Conservation (phyloP, 352 stramenopile species). For the Pseudoperonospora humuli region DNA sequence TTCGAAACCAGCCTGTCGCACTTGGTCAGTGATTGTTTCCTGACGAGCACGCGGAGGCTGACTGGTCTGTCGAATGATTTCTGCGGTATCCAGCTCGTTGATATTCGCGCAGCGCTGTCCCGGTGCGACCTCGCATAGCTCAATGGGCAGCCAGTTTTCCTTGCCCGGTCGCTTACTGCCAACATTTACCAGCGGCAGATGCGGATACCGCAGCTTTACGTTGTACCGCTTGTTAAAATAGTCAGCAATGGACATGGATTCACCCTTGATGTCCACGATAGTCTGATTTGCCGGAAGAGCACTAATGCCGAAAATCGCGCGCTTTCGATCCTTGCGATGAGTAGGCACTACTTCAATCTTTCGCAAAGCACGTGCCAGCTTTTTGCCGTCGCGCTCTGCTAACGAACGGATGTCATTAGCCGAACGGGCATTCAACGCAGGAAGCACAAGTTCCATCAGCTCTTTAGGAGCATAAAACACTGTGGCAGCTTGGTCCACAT, state of each 20-base stretch:
- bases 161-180: constrained; percentile 36
- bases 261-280: constrained; percentile 48
- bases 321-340: constrained; percentile 55
- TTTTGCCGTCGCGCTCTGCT: constrained; percentile 25
- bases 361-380: constrained; percentile 30
- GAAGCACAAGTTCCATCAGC: constrained; percentile 43
- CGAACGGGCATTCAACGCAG: constrained; percentile 26
- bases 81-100: constrained; percentile 69
- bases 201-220: constrained; percentile 42
- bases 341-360: constrained; percentile 52
- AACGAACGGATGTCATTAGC: constrained; percentile 32
- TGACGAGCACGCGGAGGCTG: constrained; percentile 37
- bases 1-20: constrained; percentile 57
- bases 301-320: constrained; percentile 47
- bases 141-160: constrained; percentile 69
- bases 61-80: constrained; percentile 74
- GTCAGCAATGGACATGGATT: constrained; percentile 38
- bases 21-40: constrained; percentile 52
- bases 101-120: constrained; percentile 69
- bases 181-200: constrained; percentile 66
- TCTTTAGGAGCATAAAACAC: constrained; percentile 57
- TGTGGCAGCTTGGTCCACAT: constrained; percentile 62
- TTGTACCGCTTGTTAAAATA: constrained; percentile 67
- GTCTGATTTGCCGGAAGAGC: constrained; percentile 30
- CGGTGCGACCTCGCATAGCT: constrained; percentile 67